A percentile compares a stretch with the other conserved stretches of the same genome.
phyloP scores from a whole-genome alignment of 768 basidiomycete species.

The Stropharia rugosoannulata region DNA sequence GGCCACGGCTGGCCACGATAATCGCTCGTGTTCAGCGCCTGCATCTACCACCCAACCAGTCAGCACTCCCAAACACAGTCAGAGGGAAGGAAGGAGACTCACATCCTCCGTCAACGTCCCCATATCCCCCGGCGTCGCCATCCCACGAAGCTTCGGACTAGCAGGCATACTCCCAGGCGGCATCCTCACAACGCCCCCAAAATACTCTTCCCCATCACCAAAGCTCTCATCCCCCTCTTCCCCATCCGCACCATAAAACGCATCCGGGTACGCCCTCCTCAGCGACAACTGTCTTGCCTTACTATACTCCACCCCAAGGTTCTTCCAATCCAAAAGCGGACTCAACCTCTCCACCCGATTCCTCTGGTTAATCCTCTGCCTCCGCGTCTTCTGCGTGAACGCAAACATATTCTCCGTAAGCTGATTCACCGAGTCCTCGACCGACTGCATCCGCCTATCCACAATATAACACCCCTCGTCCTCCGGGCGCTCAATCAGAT shows the following conservation, averaged over 20 bases:
- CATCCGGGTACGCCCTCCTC: constrained; percentile 92
- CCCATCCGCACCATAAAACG: constrained; percentile 67
- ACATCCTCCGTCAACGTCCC: constrained; percentile 89
- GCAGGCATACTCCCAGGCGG: constrained; percentile 79
- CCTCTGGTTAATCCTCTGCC: constrained; percentile 97
- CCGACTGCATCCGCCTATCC: constrained; percentile 84
- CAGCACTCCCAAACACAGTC: background rate
- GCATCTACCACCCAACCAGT: constrained; percentile 55
- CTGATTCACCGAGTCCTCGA: constrained; percentile 89
- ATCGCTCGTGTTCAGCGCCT: constrained; percentile 82
- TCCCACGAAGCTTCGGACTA: constrained; percentile 82
- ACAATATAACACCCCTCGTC: constrained; percentile 98
- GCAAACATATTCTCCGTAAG: constrained; percentile 73
- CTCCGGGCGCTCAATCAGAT: constrained; percentile 90
- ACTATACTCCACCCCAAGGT: constrained; percentile 93
- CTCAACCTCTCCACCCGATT: constrained; percentile 95
- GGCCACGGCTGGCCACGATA: constrained; percentile 74
- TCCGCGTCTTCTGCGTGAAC: constrained; percentile 79
- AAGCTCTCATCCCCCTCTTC: constrained; percentile 37
- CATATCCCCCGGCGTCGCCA: constrained; percentile 91
- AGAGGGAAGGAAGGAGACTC: too few relatives aligned
- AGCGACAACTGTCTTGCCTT: constrained; percentile 90
- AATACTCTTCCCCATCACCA: constrained; percentile 31
- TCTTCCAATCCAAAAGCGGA: constrained; percentile 97
- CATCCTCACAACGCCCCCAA: constrained; percentile 64